phyloP scores from a whole-genome alignment of 2,329 filamentous ascomycete species.

The Penicillium frequentans region DNA sequence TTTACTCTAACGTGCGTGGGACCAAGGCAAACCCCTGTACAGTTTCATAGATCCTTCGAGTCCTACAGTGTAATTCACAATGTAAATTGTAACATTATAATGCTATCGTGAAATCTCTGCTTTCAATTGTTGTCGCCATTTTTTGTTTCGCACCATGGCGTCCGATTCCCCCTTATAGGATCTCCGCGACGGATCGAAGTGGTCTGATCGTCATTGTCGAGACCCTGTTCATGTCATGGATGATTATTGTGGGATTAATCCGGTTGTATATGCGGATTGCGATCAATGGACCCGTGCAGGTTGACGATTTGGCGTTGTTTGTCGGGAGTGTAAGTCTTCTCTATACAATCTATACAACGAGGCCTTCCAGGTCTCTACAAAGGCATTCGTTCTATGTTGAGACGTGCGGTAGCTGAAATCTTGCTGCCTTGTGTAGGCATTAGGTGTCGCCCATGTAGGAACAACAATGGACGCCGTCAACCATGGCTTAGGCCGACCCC shows the following conservation, averaged over 20 bases:
- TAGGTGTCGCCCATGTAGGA: slow-evolving; percentile 25
- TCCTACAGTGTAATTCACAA: background rate
- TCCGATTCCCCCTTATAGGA: slow-evolving; percentile 7
- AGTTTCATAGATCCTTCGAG: background rate
- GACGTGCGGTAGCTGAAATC: too few species aligned
- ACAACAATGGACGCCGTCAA: slow-evolving; percentile 21
- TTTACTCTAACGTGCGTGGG: background rate
- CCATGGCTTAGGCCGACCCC: slow-evolving; percentile 24
- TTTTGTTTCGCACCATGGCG: slow-evolving; percentile 4
- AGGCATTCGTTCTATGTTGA: too few species aligned
- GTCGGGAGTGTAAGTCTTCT: slow-evolving; percentile 14
- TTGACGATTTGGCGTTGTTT: slow-evolving; percentile 22
- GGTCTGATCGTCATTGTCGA: slow-evolving; percentile 17
- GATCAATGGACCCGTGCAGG: slow-evolving; percentile 25
- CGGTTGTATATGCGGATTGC: slow-evolving; percentile 23
- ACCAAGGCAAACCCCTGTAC: background rate
- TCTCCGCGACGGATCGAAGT: slow-evolving; percentile 17
- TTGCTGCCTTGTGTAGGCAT: slow-evolving; percentile 2
- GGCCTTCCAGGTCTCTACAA: background rate
- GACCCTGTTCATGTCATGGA: slow-evolving; percentile 25
- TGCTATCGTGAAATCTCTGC: too few species aligned
- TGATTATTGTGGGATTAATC: slow-evolving; percentile 16
- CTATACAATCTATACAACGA: background rate
- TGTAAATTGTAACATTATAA: background rate
- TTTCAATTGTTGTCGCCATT: too few species aligned